Percentiles rank a stretch among this genome's conserved stretches.
Evolutionary conservation across 768 basidiomycete species (phyloP).

Genomic region (Erythrobasidium yunnanense): DNA sequence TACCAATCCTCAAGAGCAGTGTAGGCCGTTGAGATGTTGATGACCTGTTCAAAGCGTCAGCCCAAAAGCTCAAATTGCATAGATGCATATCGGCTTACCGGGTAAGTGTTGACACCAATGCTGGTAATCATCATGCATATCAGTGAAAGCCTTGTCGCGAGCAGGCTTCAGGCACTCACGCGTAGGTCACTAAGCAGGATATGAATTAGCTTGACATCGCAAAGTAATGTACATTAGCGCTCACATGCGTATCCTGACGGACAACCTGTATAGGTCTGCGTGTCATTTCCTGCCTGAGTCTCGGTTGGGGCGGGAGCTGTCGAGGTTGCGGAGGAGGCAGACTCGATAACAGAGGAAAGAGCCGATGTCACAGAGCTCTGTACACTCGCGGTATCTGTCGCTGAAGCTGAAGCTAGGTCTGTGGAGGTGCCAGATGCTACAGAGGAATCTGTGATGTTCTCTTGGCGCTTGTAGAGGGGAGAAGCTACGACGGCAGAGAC

Average conservation of each 20-base stretch:
- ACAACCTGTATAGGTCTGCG: conserved; percentile 6
- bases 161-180: background rate
- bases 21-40: conserved; percentile 2
- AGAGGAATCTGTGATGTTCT: background rate
- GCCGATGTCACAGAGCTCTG: background rate
- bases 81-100: background rate
- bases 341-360: background rate
- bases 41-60: no score
- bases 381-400: background rate
- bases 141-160: background rate
- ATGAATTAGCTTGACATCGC: no score
- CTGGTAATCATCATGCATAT: background rate
- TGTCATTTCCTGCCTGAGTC: background rate
- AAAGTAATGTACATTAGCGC: no score
- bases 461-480: conserved; percentile 15
- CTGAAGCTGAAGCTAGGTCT: no score
- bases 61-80: no score
- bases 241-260: conserved; percentile 4
- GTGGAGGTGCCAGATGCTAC: background rate
- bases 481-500: conserved; percentile 16
- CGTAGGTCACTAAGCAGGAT: no score
- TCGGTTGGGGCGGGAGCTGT: background rate
- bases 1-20: conserved; percentile 3
- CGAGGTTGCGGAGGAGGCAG: background rate
- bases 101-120: conserved; percentile 12